phyloP scores from a whole-genome alignment of 1,139 yeast species.

The Arxiozyma heterogenica region DNA sequence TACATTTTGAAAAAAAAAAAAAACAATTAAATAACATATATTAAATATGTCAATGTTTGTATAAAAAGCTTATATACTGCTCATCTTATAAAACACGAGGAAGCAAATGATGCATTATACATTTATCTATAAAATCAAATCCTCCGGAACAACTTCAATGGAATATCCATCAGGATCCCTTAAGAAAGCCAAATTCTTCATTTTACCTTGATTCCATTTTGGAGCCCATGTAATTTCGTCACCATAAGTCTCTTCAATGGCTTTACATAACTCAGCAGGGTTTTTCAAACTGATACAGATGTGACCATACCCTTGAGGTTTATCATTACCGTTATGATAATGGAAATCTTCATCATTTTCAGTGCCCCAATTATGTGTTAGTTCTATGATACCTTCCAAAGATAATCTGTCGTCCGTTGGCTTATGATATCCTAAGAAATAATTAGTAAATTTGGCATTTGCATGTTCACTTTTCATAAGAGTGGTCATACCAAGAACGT shows the following conservation, averaged over 20 bases:
- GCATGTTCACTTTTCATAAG: conserved; percentile 47
- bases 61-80: too few relatives aligned
- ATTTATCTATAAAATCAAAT: conserved; percentile 4
- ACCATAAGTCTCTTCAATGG: conserved; percentile 40
- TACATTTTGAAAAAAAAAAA: too few relatives aligned
- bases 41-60: too few relatives aligned
- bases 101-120: too few relatives aligned
- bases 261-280: conserved; percentile 47
- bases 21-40: too few relatives aligned
- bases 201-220: conserved; percentile 53
- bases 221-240: conserved; percentile 43
- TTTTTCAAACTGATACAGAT: conserved; percentile 66
- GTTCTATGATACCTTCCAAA: not conserved
- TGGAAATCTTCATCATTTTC: conserved; percentile 63
- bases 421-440: not conserved
- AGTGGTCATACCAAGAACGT: conserved; percentile 72
- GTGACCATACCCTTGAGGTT: conserved; percentile 80
- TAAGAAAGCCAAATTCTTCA: conserved; percentile 57
- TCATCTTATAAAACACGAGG: too few relatives aligned
- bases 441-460: conserved; percentile 53
- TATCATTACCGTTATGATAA: conserved; percentile 80
- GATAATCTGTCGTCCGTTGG: not conserved
- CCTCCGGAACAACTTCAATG: conserved; percentile 55
- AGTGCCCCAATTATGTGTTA: conserved; percentile 39
- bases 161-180: conserved; percentile 91